phyloP scores from a whole-genome alignment of 768 basidiomycete species.

The Paxillus rubicundulus region DNA sequence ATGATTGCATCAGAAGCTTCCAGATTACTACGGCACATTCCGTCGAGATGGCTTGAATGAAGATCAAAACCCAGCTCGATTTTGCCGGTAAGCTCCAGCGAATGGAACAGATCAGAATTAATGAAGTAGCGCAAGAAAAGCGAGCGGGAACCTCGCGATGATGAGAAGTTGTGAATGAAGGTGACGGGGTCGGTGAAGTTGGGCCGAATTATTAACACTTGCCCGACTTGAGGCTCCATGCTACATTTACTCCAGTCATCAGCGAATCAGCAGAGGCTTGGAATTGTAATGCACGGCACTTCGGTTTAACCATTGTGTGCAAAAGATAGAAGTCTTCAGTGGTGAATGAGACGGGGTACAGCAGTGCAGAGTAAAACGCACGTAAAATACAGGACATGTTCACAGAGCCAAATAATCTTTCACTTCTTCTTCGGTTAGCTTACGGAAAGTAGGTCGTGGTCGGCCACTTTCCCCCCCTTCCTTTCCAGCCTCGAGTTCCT shows the following conservation, averaged over 20 bases:
- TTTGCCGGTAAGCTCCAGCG: slow-evolving; percentile 12
- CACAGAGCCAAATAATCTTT: slow-evolving; percentile 91
- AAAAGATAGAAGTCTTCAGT: slow-evolving; percentile 16
- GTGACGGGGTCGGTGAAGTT: slow-evolving; percentile 13
- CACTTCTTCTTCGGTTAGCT: slow-evolving; percentile 95
- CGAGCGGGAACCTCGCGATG: slow-evolving; percentile 30
- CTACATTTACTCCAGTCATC: slow-evolving; percentile 6
- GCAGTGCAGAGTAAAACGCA: slow-evolving; percentile 27
- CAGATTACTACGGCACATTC: slow-evolving; percentile 16
- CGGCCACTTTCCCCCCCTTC: slow-evolving; percentile 66
- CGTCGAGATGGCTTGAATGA: slow-evolving; percentile 10
- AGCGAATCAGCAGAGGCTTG: slow-evolving; percentile 1
- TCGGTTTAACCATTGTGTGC: slow-evolving; percentile 7
- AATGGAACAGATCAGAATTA: slow-evolving; percentile 22
- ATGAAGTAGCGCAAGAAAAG: slow-evolving; percentile 22
- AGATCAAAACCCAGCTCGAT: slow-evolving; percentile 10
- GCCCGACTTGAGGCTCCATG: slow-evolving; percentile 8
- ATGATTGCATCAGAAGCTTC: slow-evolving; percentile 12
- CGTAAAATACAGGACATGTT: slow-evolving; percentile 32
- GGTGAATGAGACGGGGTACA: slow-evolving; percentile 7
- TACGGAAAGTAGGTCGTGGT: slow-evolving; percentile 88
- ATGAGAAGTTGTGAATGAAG: slow-evolving; percentile 31
- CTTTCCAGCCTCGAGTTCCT: slow-evolving; percentile 58
- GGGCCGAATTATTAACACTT: slow-evolving; percentile 21
- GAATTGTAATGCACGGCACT: slow-evolving; percentile 1